Conservation (phyloP, 2,329 filamentous ascomycete genomes). For the Cladosporium sp. region DNA sequence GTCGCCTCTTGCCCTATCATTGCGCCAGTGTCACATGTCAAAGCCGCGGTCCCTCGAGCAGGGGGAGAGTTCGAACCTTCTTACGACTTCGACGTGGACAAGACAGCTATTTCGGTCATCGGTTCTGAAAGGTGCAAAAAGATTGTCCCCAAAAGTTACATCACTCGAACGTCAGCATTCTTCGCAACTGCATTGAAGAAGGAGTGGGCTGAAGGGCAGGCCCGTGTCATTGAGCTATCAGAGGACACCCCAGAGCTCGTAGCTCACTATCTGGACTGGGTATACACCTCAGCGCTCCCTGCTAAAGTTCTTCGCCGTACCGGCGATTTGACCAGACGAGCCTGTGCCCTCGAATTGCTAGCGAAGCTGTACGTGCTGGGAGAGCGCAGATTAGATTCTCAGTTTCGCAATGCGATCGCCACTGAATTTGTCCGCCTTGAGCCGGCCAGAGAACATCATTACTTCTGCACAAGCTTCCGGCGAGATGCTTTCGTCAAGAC, state of each 20-base stretch:
- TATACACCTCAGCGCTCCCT: constrained; percentile 9
- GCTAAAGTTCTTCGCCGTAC: neutral
- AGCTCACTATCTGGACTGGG: constrained; percentile 19
- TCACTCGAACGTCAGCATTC: constrained; percentile 3
- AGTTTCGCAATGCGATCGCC: constrained; percentile 19
- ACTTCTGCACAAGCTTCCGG: neutral
- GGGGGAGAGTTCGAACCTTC: neutral
- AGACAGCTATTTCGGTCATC: neutral
- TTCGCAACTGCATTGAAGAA: constrained; percentile 16
- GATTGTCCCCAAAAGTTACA: neutral
- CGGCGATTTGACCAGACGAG: no score
- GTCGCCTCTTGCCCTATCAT: no score
- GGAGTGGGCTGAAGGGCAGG: constrained; percentile 15
- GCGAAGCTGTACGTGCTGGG: constrained; percentile 16
- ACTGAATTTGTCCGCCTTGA: neutral
- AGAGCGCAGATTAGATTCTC: constrained; percentile 18
- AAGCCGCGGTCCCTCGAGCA: neutral
- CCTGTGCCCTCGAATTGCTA: neutral
- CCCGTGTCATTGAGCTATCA: constrained; percentile 12
- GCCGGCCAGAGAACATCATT: neutral
- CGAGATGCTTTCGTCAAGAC: neutral
- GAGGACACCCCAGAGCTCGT: constrained; percentile 13
- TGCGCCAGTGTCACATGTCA: no score
- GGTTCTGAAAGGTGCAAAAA: neutral
- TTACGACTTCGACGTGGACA: neutral